These are phyloP conservation scores for Miamiensis avidus DNA, from an alignment of 169 alveolate species.

Conservation along the genomic window DNA sequence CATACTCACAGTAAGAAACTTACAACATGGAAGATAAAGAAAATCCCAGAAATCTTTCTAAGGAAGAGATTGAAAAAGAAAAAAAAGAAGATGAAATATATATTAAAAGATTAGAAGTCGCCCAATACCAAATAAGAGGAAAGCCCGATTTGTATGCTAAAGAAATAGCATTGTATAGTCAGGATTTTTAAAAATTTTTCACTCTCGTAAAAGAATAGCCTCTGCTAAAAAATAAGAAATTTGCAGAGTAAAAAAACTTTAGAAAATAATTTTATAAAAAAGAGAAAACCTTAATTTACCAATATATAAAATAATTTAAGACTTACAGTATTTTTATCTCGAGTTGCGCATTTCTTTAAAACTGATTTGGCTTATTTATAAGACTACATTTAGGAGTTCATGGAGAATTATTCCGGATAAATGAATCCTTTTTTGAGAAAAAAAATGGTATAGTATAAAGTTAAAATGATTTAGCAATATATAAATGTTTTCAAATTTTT, in stretches of 20 bases:
- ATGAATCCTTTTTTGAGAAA: slow-evolving; percentile 23
- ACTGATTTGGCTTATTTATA: slow-evolving; percentile 6
- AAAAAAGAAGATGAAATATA: slow-evolving; percentile 26
- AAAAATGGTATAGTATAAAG: background rate
- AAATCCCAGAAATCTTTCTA: background rate
- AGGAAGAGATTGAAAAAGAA: slow-evolving; percentile 1
- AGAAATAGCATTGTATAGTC: slow-evolving; percentile 6
- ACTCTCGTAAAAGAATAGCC: slow-evolving; percentile 20
- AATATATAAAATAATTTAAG: no score
- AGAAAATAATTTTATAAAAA: no score
- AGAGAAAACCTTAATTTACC: no score
- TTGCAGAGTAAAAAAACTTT: background rate
- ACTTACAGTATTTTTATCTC: slow-evolving; percentile 16
- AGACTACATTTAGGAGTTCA: slow-evolving; percentile 1
- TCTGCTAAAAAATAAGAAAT: slow-evolving; percentile 15
- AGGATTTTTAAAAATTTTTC: slow-evolving; percentile 7
- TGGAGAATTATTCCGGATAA: slow-evolving; percentile 24
- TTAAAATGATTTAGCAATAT: no score
- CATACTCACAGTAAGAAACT: no score
- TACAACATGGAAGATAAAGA: background rate
- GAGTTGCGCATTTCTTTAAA: slow-evolving; percentile 16
- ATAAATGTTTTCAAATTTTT: no score
- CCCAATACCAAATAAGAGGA: slow-evolving; percentile 10
- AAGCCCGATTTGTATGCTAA: slow-evolving; percentile 21
- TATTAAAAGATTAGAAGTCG: slow-evolving; percentile 16